Evolutionary conservation across 768 basidiomycete genomes (phyloP), one percentile per base, ranked within the genome.

Genomic region (Cyathus striatus): DNA sequence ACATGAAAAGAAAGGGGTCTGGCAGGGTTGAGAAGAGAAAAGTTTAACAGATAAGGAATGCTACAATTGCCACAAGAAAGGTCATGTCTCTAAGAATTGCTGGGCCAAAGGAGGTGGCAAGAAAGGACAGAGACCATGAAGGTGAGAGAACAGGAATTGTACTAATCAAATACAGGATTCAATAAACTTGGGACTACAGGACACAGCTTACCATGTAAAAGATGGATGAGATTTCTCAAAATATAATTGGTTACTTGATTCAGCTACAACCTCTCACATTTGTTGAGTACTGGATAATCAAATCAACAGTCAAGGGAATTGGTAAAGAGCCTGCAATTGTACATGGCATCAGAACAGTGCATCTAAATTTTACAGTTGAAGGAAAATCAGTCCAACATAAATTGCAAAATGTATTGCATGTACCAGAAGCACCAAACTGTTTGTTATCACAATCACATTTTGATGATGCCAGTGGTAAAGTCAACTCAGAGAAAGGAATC

Each of bases 51-150:
- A 24, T 27, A 16, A 16, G 25, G 43, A 45, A 46, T 65, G 63
- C 44, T 55, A 50, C 17, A 66, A 65, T 40, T 65, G 64, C 40
- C 40, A 55, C 26, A 61, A 59, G 50, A 61, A 49, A 17, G n/a
- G 63, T 3, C 64, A 66, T 43, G 46, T 50, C 2, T 42, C 26
- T 24, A 57, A 39, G n/a, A n/a, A n/a, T n/a, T n/a, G n/a, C n/a
- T n/a, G n/a, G n/a, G n/a, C n/a, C n/a, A n/a, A n/a, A n/a, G 63
- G 63, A 3, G 63, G 63, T 43, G 64, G 62, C 38, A 54, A 51
- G 25, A 63, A 66, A 44, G 66, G 63, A 22, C 56, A 64, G 44
- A 54, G 57, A 38, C 62, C 55, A 3, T 55, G 53, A 40, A 49
- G 48, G 1, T 13, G 42, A 38, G 45, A 34, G 40, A 53, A 45